Base-by-base conservation (phyloP, 768 basidiomycete species). In the Serendipita sp. region DNA sequence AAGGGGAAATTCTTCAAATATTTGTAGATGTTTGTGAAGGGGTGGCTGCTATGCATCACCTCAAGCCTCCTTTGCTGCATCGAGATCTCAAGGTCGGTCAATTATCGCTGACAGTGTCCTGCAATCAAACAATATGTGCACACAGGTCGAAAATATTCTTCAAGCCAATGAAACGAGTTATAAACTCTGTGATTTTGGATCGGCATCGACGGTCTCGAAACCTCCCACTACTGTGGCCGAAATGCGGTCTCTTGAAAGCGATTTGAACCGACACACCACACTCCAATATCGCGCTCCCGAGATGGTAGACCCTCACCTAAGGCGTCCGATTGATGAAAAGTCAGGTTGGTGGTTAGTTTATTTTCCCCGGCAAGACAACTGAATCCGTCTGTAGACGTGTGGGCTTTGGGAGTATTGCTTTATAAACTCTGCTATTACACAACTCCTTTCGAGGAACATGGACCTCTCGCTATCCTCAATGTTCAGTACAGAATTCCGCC, bases 351-450 rank as follows among this genome's bases (percentile, higher is more conserved):
- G 51, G 28, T 56, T 18, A 48, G 48, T 28, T 38, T 51, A 35
- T 48, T 34, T 15, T 58, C 5, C 7, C 8, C 8, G 8, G 16
- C n/a, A 15, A 46, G 65, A 64, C 56, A 11, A 3, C 64, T 64
- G 37, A 48, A n/a, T 13, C 56, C 34, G 37, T 30, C 24, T 13
- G 1, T 64, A 73, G 95, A 99, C 70, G 87, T 99, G 0, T 99
- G 96, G 96, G 96, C 96, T 0, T 80, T 99, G 28, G 96, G 95
- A 28, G 93, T 98, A 15, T 77, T 99, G 66, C 80, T 99, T 13
- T 99, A 97, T 79, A 99, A 98, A 78, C 83, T 99, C 13, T 98
- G 96, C 74, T 99, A 97, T 76, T 99, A 99, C 74, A 99, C 94
- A 0, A 99, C 96, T 0, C 96, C 96, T 0, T 99, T 99, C 71